A percentile compares a stretch with the other conserved stretches of the same genome.
Conservation (phyloP, 2,329 filamentous ascomycete species). For the Alternaria brassicae region DNA sequence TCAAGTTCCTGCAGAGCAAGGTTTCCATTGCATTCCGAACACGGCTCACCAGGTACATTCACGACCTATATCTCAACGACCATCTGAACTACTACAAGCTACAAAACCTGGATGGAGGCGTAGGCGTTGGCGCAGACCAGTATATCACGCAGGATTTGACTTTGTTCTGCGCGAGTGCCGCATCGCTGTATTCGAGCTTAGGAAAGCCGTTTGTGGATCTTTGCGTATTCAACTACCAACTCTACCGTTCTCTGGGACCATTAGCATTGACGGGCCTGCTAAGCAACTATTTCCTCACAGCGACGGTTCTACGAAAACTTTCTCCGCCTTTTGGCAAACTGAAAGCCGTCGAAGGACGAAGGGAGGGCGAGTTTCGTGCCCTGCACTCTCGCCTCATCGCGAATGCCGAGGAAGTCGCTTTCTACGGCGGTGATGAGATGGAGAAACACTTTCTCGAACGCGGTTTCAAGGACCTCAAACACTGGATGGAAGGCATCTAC, state of each 20-base stretch:
- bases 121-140: slow-evolving; percentile 91
- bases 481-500: slow-evolving; percentile 98
- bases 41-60: slow-evolving; percentile 91
- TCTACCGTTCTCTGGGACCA: slow-evolving; percentile 89
- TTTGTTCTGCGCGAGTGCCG: slow-evolving; percentile 90
- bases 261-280: slow-evolving; percentile 84
- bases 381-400: slow-evolving; percentile 91
- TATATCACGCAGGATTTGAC: slow-evolving; percentile 98
- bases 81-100: slow-evolving; percentile 97
- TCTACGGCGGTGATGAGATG: slow-evolving; percentile 94
- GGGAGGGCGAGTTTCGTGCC: slow-evolving; percentile 93
- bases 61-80: slow-evolving; percentile 94
- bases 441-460: slow-evolving; percentile 91
- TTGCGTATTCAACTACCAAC: slow-evolving; percentile 96
- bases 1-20: slow-evolving; percentile 97
- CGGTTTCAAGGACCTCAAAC: slow-evolving; percentile 90
- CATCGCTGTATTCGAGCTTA: slow-evolving; percentile 91
- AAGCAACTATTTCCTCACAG: slow-evolving; percentile 93
- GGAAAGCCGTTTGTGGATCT: slow-evolving; percentile 99
- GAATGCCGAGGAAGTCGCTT: slow-evolving; percentile 96
- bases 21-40: slow-evolving; percentile 98
- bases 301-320: slow-evolving; percentile 83
- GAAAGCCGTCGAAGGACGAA: slow-evolving; percentile 92
- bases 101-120: slow-evolving; percentile 87
- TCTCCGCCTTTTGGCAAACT: slow-evolving; percentile 97